Evolutionary conservation across 441 rosid species (phyloP).

Genomic region (Biscutella auriculata): DNA sequence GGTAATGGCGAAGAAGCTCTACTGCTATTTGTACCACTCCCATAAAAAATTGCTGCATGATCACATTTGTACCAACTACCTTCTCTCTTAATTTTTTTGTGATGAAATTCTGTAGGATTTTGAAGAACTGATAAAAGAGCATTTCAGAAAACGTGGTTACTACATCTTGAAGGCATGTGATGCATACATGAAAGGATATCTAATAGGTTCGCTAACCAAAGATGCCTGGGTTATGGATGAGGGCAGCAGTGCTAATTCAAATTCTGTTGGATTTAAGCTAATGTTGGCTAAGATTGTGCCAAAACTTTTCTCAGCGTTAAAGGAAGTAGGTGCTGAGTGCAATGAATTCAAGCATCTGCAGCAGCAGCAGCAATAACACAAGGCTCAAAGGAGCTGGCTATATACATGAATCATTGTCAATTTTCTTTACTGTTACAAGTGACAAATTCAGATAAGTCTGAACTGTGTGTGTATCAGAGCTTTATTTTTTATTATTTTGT

Average conservation of each 20-base stretch:
- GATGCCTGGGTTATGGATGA: constrained; percentile 44
- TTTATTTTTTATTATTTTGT: too few species aligned
- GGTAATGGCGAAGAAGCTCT: constrained; percentile 32
- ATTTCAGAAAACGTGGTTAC: constrained; percentile 69
- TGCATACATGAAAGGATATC: constrained; percentile 79
- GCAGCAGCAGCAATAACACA: constrained; percentile 35
- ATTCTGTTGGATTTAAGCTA: constrained; percentile 86
- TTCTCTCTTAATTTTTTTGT: background rate
- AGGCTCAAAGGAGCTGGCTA: too few species aligned
- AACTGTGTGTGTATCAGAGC: too few species aligned
- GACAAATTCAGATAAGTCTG: too few species aligned
- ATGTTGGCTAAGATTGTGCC: constrained; percentile 82
- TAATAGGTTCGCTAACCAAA: constrained; percentile 68
- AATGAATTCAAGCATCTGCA: constrained; percentile 58
- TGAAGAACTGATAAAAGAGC: constrained; percentile 60
- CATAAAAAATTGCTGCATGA: background rate
- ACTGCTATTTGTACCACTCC: constrained; percentile 1
- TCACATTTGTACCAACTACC: background rate
- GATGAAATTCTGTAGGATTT: constrained; percentile 46
- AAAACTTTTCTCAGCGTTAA: constrained; percentile 51
- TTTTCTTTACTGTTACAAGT: too few species aligned
- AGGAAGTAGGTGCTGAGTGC: constrained; percentile 67
- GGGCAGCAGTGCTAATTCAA: constrained; percentile 37
- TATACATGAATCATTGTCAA: too few species aligned
- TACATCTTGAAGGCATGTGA: constrained; percentile 86